A percentile compares a stretch with the other conserved stretches of the same genome.
These are phyloP conservation scores for Gossypium davidsonii DNA, from an alignment of 441 rosid genomes.

Conservation along the genomic window DNA sequence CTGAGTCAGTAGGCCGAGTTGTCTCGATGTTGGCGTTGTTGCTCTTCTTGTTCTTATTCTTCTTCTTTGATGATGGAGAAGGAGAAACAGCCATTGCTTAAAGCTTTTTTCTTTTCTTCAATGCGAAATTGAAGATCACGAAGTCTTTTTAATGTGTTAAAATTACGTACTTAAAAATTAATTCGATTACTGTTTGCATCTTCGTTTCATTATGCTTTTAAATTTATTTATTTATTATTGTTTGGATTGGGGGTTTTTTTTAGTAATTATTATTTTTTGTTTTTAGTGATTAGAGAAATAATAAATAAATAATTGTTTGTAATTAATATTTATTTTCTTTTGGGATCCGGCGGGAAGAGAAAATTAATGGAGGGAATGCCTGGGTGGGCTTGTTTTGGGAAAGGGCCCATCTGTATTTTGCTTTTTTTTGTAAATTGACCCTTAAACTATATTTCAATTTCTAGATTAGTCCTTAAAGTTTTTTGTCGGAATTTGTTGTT, in stretches of 20 bases:
- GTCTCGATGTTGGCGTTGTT: background rate
- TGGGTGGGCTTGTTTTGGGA: background rate
- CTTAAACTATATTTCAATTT: too few relatives aligned
- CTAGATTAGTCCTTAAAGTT: too few relatives aligned
- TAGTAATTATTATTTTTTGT: too few relatives aligned
- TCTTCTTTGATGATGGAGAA: background rate
- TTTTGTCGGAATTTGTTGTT: too few relatives aligned
- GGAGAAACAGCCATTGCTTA: slow-evolving; percentile 8
- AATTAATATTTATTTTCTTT: background rate
- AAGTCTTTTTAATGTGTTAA: too few relatives aligned
- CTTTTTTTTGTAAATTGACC: background rate
- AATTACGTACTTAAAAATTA: background rate
- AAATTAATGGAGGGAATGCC: background rate
- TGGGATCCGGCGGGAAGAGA: too few relatives aligned
- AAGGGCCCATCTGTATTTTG: background rate
- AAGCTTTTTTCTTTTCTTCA: background rate
- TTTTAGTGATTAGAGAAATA: too few relatives aligned
- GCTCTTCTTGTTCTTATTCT: background rate
- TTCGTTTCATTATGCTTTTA: too few relatives aligned
- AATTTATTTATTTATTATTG: too few relatives aligned
- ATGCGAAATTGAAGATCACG: background rate
- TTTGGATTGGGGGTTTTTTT: too few relatives aligned
- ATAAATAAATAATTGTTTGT: too few relatives aligned
- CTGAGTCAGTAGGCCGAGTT: background rate
- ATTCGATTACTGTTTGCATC: background rate